These are phyloP conservation scores for Venturia carpophila DNA, from an alignment of 2,329 filamentous ascomycete species.

Conservation along the genomic window DNA sequence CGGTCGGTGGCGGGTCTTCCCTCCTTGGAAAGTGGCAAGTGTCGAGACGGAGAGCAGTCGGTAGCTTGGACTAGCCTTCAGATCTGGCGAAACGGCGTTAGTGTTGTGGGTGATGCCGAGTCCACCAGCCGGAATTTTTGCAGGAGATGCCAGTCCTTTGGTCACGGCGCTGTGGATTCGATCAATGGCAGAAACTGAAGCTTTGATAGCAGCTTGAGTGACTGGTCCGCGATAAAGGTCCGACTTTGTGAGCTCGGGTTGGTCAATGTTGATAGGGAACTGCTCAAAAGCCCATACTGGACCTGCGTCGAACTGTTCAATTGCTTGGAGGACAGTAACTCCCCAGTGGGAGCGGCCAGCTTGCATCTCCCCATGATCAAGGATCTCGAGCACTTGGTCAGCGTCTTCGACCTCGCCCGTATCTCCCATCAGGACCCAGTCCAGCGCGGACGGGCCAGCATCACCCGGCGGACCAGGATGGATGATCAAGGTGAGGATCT, in stretches of 20 bases:
- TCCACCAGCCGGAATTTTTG: neutral
- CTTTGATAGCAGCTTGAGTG: conserved; percentile 33
- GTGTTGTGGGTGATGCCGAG: neutral
- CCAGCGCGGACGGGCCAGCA: conserved; percentile 36
- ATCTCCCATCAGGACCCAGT: conserved; percentile 39
- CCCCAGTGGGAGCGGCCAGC: conserved; percentile 36
- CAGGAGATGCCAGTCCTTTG: neutral
- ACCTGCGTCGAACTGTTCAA: conserved; percentile 37
- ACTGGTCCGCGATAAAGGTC: conserved; percentile 35
- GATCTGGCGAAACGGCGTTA: conserved; percentile 8
- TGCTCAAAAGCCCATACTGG: conserved; percentile 40
- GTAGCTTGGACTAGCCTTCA: conserved; percentile 27
- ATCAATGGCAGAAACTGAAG: conserved; percentile 32
- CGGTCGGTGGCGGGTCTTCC: conserved; percentile 31
- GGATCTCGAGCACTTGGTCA: conserved; percentile 24
- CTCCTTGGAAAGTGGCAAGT: conserved; percentile 34
- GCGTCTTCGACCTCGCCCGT: conserved; percentile 32
- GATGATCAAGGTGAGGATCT: conserved; percentile 35
- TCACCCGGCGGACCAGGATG: conserved; percentile 39
- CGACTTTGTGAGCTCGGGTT: conserved; percentile 34
- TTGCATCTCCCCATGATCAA: conserved; percentile 21
- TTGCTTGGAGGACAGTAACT: conserved; percentile 34
- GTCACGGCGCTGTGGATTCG: conserved; percentile 30
- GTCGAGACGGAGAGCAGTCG: conserved; percentile 28
- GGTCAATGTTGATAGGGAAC: conserved; percentile 36